Conservation (phyloP, 495 filamentous ascomycete genomes). For the Lasiosphaeriaceae sp. region DNA sequence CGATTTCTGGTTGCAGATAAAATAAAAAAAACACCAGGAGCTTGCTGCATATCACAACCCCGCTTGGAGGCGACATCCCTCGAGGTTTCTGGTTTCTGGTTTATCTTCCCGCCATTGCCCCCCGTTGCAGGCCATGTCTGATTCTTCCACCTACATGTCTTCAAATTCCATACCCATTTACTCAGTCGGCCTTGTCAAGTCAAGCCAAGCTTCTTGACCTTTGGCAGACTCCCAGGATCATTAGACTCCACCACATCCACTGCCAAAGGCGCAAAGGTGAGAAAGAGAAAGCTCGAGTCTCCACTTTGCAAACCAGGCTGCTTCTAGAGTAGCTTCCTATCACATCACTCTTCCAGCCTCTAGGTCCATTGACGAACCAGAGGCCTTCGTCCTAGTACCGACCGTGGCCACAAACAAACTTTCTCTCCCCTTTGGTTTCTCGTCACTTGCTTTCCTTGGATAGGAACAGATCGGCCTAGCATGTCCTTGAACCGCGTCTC, state of each 20-base stretch:
- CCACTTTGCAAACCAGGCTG: not conserved
- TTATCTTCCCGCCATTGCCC: not conserved
- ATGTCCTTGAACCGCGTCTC: conserved; percentile 52
- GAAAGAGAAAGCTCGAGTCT: not conserved
- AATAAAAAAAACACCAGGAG: too few relatives aligned
- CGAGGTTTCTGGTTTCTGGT: not conserved
- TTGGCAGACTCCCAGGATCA: too few relatives aligned
- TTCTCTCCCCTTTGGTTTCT: not conserved
- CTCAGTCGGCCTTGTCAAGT: too few relatives aligned
- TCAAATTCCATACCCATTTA: too few relatives aligned
- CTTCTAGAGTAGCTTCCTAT: not conserved
- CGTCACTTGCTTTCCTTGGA: not conserved
- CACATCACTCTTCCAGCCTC: conserved; percentile 8
- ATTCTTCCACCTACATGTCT: too few relatives aligned
- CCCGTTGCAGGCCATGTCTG: not conserved
- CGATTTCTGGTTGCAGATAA: too few relatives aligned
- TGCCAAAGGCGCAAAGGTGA: too few relatives aligned
- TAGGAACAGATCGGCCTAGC: not conserved
- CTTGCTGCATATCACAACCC: not conserved
- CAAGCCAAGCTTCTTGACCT: too few relatives aligned
- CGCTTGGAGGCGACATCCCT: conserved; percentile 1
- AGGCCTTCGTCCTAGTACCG: not conserved
- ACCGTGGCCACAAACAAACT: not conserved
- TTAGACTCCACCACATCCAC: too few relatives aligned
- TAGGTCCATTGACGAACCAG: conserved; percentile 18